Evolutionary conservation across 208 protist species (phyloP).

Genomic region (Leptomonas pyrrhocoris): DNA sequence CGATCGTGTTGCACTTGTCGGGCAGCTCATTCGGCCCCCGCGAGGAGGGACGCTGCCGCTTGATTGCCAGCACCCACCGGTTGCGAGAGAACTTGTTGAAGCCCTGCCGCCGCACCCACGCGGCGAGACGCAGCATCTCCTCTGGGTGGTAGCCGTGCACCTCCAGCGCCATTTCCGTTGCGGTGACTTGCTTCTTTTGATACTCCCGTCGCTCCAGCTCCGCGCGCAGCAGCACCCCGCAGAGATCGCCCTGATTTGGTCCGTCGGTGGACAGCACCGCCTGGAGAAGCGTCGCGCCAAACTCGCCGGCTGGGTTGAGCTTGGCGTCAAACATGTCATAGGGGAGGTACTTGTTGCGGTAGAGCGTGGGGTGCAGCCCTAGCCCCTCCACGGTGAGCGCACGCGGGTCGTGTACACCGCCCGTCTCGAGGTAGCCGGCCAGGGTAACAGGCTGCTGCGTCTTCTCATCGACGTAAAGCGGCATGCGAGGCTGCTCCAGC

Average conservation of each 20-base stretch:
- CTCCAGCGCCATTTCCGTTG: slow-evolving; percentile 75
- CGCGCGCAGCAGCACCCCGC: slow-evolving; percentile 74
- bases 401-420: slow-evolving; percentile 62
- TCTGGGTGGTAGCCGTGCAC: slow-evolving; percentile 74
- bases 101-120: slow-evolving; percentile 82
- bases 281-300: slow-evolving; percentile 76
- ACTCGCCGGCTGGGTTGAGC: slow-evolving; percentile 75
- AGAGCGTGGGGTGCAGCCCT: slow-evolving; percentile 83
- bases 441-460: slow-evolving; percentile 49
- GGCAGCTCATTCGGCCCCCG: slow-evolving; percentile 48
- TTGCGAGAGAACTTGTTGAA: slow-evolving; percentile 83
- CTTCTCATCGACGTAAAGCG: slow-evolving; percentile 51
- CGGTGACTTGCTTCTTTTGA: slow-evolving; percentile 50
- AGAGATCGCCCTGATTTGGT: slow-evolving; percentile 77
- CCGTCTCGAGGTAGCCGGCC: slow-evolving; percentile 60
- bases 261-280: slow-evolving; percentile 74
- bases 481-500: slow-evolving; percentile 65
- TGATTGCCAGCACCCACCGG: slow-evolving; percentile 75
- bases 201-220: slow-evolving; percentile 86
- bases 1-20: slow-evolving; percentile 55
- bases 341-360: slow-evolving; percentile 83
- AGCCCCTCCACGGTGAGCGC: slow-evolving; percentile 87
- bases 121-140: slow-evolving; percentile 70
- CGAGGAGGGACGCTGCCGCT: slow-evolving; percentile 30
- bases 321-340: slow-evolving; percentile 80